Percentiles rank a stretch among this genome's conserved stretches.
phyloP scores from a whole-genome alignment of 1,139 yeast species.

The Hyphopichia burtonii region DNA sequence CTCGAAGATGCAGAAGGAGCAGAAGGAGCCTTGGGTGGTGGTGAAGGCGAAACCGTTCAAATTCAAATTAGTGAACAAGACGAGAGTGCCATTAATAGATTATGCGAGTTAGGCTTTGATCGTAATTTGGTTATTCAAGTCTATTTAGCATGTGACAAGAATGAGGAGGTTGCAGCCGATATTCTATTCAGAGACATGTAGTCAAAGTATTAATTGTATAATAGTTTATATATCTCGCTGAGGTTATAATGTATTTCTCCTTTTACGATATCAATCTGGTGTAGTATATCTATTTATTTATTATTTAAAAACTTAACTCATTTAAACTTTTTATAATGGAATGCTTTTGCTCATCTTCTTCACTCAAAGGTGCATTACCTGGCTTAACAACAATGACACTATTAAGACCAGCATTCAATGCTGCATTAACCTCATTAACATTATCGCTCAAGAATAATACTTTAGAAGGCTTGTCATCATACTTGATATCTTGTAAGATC shows the following conservation, averaged over 20 bases:
- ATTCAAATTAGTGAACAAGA: slow-evolving; percentile 78
- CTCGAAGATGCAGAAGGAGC: slow-evolving; percentile 36
- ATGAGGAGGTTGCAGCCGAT: slow-evolving; percentile 96
- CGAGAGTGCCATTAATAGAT: slow-evolving; percentile 79
- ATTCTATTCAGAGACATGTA: slow-evolving; percentile 64
- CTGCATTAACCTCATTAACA: slow-evolving; percentile 68
- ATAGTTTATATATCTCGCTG: not conserved
- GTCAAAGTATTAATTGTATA: slow-evolving; percentile 13
- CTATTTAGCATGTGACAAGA: slow-evolving; percentile 96
- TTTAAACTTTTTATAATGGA: slow-evolving; percentile 19
- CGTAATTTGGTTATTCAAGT: slow-evolving; percentile 87
- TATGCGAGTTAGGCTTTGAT: slow-evolving; percentile 92
- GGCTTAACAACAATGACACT: slow-evolving; percentile 65
- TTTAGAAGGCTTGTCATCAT: slow-evolving; percentile 17
- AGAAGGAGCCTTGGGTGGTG: slow-evolving; percentile 31
- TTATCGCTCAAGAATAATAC: slow-evolving; percentile 78
- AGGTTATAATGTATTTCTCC: not conserved
- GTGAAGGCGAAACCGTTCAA: slow-evolving; percentile 44
- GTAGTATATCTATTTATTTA: not conserved
- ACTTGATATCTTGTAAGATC: slow-evolving; percentile 52
- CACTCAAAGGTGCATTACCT: slow-evolving; percentile 63
- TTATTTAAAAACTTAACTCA: slow-evolving; percentile 9
- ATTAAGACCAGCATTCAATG: slow-evolving; percentile 61
- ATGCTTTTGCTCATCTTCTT: slow-evolving; percentile 22
- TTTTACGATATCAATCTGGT: no score